phyloP scores from a whole-genome alignment of 108 stramenopile species.

The Pseudonitzschia pungens region DNA sequence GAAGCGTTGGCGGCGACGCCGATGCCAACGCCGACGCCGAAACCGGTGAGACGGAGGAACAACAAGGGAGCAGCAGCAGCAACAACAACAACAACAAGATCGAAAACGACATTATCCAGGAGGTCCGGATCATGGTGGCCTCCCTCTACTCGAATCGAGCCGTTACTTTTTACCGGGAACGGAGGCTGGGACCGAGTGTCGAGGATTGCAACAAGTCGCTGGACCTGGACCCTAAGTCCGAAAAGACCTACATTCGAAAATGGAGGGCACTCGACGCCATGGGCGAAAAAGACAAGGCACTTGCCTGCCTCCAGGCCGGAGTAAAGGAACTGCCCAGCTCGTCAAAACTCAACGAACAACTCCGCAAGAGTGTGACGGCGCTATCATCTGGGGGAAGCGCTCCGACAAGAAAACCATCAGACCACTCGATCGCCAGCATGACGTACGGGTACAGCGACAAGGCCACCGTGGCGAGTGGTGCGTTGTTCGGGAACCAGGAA shows the following conservation, averaged over 20 bases:
- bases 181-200: conserved; percentile 29
- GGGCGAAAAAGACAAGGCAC: conserved; percentile 29
- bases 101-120: conserved; percentile 18
- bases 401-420: neutral
- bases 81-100: neutral
- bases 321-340: conserved; percentile 21
- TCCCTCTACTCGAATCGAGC: conserved; percentile 46
- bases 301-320: conserved; percentile 28
- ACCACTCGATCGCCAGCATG: conserved; percentile 22
- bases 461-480: conserved; percentile 7
- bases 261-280: conserved; percentile 39
- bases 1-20: neutral
- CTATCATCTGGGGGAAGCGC: neutral
- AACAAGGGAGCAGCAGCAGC: no score
- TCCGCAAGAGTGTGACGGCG: conserved; percentile 28
- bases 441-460: conserved; percentile 5
- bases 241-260: conserved; percentile 44
- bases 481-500: conserved; percentile 20
- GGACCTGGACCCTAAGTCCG: conserved; percentile 32
- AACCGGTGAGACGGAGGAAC: neutral
- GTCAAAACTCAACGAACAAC: conserved; percentile 26
- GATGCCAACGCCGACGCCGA: no score
- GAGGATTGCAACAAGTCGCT: conserved; percentile 40
- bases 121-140: conserved; percentile 29
- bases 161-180: conserved; percentile 41